These are phyloP conservation scores for Boletus vinaceobasis DNA, from an alignment of 768 basidiomycete species.

Conservation along the genomic window DNA sequence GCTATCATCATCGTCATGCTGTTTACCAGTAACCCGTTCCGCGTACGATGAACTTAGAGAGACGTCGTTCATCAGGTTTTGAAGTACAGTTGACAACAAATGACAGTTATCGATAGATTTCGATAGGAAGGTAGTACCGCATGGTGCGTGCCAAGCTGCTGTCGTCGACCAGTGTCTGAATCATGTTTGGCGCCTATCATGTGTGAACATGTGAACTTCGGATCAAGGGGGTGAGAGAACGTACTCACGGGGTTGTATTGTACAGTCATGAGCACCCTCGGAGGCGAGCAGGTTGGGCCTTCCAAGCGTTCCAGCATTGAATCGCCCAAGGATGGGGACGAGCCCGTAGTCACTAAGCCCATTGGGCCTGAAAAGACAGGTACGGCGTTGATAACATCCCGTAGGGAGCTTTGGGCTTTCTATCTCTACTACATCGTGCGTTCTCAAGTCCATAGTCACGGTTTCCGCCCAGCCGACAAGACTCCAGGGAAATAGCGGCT, in stretches of 20 bases:
- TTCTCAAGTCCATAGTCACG: neutral
- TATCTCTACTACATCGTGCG: slow-evolving; percentile 54
- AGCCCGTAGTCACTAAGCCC: neutral
- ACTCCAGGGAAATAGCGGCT: slow-evolving; percentile 58
- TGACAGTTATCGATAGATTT: no score
- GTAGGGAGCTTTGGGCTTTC: slow-evolving; percentile 54
- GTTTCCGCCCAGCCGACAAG: neutral
- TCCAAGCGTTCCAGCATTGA: neutral
- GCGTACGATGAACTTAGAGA: no score
- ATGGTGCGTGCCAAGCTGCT: no score
- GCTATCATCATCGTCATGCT: no score
- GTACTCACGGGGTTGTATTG: neutral
- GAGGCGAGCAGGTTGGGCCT: neutral
- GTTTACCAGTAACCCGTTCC: no score
- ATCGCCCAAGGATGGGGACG: neutral
- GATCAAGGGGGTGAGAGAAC: neutral
- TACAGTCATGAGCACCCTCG: slow-evolving; percentile 3
- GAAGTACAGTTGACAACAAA: no score
- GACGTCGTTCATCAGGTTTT: no score
- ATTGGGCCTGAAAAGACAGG: neutral
- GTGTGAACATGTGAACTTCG: neutral
- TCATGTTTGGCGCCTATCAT: neutral
- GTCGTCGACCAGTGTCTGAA: no score
- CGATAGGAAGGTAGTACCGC: no score
- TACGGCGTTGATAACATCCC: slow-evolving; percentile 36